Evolutionary conservation across 305 asterid species (phyloP).

Genomic region (Fraxinus ornus): DNA sequence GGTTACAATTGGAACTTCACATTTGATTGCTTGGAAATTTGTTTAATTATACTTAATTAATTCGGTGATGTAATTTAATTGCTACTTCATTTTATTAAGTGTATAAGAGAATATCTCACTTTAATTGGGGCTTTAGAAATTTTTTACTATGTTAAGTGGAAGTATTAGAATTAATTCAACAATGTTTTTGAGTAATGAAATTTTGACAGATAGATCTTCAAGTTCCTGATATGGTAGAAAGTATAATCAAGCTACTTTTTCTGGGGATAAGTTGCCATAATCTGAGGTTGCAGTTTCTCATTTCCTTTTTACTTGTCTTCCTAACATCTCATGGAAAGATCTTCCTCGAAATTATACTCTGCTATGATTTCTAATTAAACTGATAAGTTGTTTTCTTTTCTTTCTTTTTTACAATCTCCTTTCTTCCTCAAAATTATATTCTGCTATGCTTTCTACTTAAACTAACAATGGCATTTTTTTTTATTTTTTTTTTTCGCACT

Average conservation of each 20-base stretch:
- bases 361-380: constrained; percentile 14
- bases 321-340: neutral
- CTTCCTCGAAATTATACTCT: neutral
- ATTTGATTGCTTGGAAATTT: too few species aligned
- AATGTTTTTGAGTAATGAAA: too few species aligned
- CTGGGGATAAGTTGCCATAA: constrained; percentile 34
- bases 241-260: constrained; percentile 34
- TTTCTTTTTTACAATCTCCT: neutral
- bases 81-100: neutral
- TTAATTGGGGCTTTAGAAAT: neutral
- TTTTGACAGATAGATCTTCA: constrained; percentile 39
- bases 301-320: neutral
- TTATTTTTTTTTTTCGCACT: too few species aligned
- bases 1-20: constrained; percentile 30
- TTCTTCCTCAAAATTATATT: neutral
- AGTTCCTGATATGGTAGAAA: constrained; percentile 65
- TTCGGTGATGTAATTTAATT: neutral
- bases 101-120: neutral
- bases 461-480: too few species aligned
- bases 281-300: constrained; percentile 48
- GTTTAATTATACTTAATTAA: neutral
- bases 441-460: too few species aligned
- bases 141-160: neutral
- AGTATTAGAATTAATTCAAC: too few species aligned
- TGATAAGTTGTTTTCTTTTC: constrained; percentile 1